Percentiles rank a stretch among this genome's conserved stretches.
phyloP scores from a whole-genome alignment of 192 early-diverging fungal species.

The Rhizoclosmatium globosum region DNA sequence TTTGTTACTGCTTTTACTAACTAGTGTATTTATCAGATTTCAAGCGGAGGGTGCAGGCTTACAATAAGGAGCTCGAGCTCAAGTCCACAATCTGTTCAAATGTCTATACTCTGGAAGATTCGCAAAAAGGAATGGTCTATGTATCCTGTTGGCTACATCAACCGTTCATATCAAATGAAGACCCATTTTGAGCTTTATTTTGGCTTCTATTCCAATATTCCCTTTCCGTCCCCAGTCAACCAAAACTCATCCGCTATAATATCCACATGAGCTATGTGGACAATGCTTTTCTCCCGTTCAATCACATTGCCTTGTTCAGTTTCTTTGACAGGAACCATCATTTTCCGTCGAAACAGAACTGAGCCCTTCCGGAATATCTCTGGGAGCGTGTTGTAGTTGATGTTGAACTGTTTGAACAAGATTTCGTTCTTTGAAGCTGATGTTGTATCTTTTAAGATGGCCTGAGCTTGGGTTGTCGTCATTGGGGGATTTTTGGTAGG shows the following conservation, averaged over 20 bases:
- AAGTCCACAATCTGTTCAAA: not conserved
- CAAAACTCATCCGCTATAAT: slow-evolving; percentile 60
- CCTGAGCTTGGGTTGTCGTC: slow-evolving; percentile 78
- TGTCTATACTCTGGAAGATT: not conserved
- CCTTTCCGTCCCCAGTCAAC: slow-evolving; percentile 13
- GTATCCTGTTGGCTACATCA: slow-evolving; percentile 23
- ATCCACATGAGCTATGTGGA: slow-evolving; percentile 48
- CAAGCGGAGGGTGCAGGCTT: not conserved
- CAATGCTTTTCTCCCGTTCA: slow-evolving; percentile 38
- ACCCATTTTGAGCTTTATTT: not conserved
- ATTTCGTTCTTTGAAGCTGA: slow-evolving; percentile 93
- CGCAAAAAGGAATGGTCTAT: slow-evolving; percentile 2
- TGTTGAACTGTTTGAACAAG: slow-evolving; percentile 80
- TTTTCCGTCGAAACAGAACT: slow-evolving; percentile 68
- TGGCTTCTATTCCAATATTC: not conserved
- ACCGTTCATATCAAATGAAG: slow-evolving; percentile 10
- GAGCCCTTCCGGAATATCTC: slow-evolving; percentile 91
- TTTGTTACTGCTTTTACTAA: not conserved
- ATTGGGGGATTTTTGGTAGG: slow-evolving; percentile 59
- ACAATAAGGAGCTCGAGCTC: not conserved
- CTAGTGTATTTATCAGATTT: slow-evolving; percentile 1
- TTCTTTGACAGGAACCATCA: slow-evolving; percentile 13
- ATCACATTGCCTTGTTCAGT: slow-evolving; percentile 38
- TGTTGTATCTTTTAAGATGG: slow-evolving; percentile 82
- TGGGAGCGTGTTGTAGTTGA: slow-evolving; percentile 88